These are phyloP conservation scores for Sanghuangporus sanghuang DNA, from an alignment of 1,284 basidiomycete species.

Conservation along the genomic window DNA sequence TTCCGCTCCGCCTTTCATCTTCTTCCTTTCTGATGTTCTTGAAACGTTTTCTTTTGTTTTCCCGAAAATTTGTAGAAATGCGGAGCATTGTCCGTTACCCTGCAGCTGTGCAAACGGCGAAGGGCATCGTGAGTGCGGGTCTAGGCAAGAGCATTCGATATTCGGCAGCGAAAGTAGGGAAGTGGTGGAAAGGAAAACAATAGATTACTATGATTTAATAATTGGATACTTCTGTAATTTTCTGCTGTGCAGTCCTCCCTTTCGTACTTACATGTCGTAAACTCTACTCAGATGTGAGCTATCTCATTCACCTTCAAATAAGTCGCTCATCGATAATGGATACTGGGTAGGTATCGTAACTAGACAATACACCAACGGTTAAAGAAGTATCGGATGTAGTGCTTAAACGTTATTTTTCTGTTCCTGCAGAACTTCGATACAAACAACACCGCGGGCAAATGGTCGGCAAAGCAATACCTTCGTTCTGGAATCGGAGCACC, in stretches of 20 bases:
- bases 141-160: constrained; percentile 76
- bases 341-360: neutral
- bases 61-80: constrained; percentile 49
- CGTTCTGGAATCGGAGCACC: neutral
- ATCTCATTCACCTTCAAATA: neutral
- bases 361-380: neutral
- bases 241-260: neutral
- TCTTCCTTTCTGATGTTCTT: neutral
- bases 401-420: neutral
- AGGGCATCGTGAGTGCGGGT: constrained; percentile 84
- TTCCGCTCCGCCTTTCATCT: neutral
- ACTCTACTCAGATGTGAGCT: neutral
- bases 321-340: neutral
- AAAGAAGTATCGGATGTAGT: neutral
- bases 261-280: neutral
- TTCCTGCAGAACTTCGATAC: neutral
- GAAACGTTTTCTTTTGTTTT: constrained; percentile 1
- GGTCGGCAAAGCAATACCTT: neutral
- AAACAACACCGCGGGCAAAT: neutral
- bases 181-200: constrained; percentile 65
- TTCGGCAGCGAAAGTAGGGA: constrained; percentile 68
- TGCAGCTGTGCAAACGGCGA: constrained; percentile 79
- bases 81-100: constrained; percentile 74
- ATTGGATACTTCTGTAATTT: neutral
- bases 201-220: neutral